A percentile compares a stretch with the other conserved stretches of the same genome.
Conservation (phyloP, 2,329 filamentous ascomycete genomes). For the Cercospora beticola region DNA sequence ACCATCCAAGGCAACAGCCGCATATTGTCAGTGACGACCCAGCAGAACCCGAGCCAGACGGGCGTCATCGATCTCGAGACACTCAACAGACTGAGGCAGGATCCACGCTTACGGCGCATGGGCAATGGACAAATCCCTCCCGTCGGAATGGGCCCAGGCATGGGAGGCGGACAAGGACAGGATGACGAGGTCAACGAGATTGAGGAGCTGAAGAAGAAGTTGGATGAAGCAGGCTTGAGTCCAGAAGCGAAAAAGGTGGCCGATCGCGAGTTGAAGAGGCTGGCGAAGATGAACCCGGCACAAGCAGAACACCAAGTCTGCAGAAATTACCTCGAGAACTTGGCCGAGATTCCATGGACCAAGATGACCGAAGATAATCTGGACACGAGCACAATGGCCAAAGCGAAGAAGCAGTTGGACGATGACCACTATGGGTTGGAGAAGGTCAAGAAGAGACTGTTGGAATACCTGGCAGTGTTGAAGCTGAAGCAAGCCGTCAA, state of each 20-base stretch:
- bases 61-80: conserved; percentile 46
- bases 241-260: conserved; percentile 88
- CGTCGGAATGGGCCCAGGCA: conserved; percentile 37
- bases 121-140: conserved; percentile 35
- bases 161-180: conserved; percentile 45
- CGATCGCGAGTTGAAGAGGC: conserved; percentile 78
- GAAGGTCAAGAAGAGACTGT: conserved; percentile 91
- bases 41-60: conserved; percentile 44
- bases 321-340: conserved; percentile 87
- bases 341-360: conserved; percentile 92
- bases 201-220: conserved; percentile 84
- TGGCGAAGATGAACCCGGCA: conserved; percentile 93
- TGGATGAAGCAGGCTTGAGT: conserved; percentile 77
- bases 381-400: conserved; percentile 72
- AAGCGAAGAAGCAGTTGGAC: conserved; percentile 85
- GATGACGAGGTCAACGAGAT: conserved; percentile 86
- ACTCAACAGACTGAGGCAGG: conserved; percentile 46
- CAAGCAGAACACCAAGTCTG: conserved; percentile 96
- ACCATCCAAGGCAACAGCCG: conserved; percentile 85
- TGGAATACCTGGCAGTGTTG: conserved; percentile 95
- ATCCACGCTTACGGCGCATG: conserved; percentile 41
- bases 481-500: conserved; percentile 92
- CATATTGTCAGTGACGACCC: conserved; percentile 73
- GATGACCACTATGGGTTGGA: conserved; percentile 95
- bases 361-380: conserved; percentile 81